Conservation (phyloP, 345 rosid species). For the Ceriops zippeliana region DNA sequence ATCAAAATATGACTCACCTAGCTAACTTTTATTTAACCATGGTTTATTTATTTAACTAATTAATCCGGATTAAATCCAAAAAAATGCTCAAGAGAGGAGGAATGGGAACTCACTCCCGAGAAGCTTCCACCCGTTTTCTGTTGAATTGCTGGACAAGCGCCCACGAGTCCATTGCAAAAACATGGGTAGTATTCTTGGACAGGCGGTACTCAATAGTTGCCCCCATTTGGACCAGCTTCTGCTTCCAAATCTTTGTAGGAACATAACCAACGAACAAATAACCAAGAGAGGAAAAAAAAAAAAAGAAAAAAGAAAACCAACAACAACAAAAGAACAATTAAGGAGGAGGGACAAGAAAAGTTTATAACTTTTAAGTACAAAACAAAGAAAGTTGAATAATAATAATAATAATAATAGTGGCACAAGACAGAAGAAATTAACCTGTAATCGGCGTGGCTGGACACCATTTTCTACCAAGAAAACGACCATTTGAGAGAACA, state of each 20-base stretch:
- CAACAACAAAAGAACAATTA: neutral
- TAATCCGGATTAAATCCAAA: too few relatives aligned
- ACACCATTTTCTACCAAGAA: constrained; percentile 60
- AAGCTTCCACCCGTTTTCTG: constrained; percentile 39
- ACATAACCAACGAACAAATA: neutral
- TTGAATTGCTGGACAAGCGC: constrained; percentile 42
- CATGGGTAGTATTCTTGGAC: constrained; percentile 55
- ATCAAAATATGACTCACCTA: too few relatives aligned
- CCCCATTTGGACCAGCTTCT: constrained; percentile 83
- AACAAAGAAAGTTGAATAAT: too few relatives aligned
- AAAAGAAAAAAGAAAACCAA: neutral
- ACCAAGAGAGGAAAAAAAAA: neutral
- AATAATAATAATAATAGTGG: too few relatives aligned
- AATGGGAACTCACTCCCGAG: constrained; percentile 47
- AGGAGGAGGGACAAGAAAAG: neutral
- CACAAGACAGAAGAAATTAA: constrained; percentile 8
- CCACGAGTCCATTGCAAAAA: constrained; percentile 50
- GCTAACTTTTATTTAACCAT: too few relatives aligned
- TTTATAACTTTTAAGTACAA: too few relatives aligned
- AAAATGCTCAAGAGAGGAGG: neutral
- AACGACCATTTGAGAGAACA: constrained; percentile 69
- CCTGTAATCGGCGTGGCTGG: constrained; percentile 85
- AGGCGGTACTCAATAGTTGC: constrained; percentile 50
- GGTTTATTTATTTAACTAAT: too few relatives aligned
- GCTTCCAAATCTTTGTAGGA: constrained; percentile 69